A percentile compares a stretch with the other conserved stretches of the same genome.
phyloP scores from a whole-genome alignment of 306 rosid species.

The Gleditsia sinensis region DNA sequence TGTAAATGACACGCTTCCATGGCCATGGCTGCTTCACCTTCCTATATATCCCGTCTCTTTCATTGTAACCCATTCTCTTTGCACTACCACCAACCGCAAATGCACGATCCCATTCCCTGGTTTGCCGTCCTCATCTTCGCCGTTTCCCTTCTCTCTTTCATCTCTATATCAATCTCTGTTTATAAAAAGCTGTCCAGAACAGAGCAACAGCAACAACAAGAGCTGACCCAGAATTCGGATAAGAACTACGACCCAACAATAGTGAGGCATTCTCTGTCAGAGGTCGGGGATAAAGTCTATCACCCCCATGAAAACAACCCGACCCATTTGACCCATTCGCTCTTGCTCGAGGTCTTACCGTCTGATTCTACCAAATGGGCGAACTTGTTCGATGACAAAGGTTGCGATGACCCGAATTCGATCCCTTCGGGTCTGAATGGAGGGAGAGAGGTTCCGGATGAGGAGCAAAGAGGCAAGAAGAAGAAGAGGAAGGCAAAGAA shows the following conservation, averaged over 20 bases:
- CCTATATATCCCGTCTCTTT: slow-evolving; percentile 22
- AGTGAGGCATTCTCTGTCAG: slow-evolving; percentile 27
- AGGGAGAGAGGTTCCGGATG: slow-evolving; percentile 33
- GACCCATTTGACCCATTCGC: slow-evolving; percentile 46
- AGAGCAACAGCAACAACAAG: slow-evolving; percentile 25
- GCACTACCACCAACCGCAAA: slow-evolving; percentile 21
- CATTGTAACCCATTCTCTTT: slow-evolving; percentile 32
- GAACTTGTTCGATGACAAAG: slow-evolving; percentile 37
- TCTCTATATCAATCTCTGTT: slow-evolving; percentile 37
- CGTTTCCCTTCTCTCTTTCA: slow-evolving; percentile 37
- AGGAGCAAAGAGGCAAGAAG: slow-evolving; percentile 51
- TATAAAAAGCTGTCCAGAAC: slow-evolving; percentile 35
- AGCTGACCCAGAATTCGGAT: slow-evolving; percentile 26
- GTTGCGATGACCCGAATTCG: slow-evolving; percentile 26
- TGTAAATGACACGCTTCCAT: slow-evolving; percentile 54
- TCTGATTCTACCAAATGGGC: slow-evolving; percentile 62
- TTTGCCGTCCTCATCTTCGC: slow-evolving; percentile 38
- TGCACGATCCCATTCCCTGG: slow-evolving; percentile 42
- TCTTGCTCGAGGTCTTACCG: slow-evolving; percentile 50
- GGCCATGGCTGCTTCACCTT: slow-evolving; percentile 55
- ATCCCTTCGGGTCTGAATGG: slow-evolving; percentile 16
- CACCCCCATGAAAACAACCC: slow-evolving; percentile 29
- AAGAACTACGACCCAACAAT: slow-evolving; percentile 20
- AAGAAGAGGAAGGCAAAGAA: slow-evolving; percentile 73
- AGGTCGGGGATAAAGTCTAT: neutral